phyloP scores from a whole-genome alignment of 1,284 basidiomycete genomes.

The Trichosporon sp. region DNA sequence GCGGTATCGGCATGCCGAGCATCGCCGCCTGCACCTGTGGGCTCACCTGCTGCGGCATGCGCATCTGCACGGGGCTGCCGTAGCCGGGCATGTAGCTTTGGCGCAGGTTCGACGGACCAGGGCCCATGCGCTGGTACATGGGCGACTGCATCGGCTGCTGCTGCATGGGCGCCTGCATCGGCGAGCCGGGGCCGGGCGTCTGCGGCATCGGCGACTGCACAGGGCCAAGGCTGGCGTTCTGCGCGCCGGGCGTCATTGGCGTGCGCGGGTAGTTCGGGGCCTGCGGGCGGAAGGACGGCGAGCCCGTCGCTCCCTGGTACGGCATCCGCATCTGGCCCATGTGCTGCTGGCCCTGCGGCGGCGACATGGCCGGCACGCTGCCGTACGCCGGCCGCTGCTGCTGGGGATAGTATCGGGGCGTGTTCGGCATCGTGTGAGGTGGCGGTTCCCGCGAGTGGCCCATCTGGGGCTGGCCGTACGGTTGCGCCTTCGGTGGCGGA shows the following conservation, averaged over 20 bases:
- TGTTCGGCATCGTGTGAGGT: conserved; percentile 16
- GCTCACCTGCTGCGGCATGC: conserved; percentile 6
- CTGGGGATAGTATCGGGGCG: conserved; percentile 6
- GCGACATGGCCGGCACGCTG: background rate
- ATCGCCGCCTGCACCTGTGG: conserved; percentile 2
- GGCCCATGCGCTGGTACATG: background rate
- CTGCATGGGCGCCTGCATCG: background rate
- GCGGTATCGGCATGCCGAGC: conserved; percentile 4
- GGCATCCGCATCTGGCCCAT: background rate
- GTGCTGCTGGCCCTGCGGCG: conserved; percentile 7
- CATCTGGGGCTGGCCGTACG: conserved; percentile 10
- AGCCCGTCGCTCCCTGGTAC: background rate
- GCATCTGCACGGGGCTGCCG: conserved; percentile 6
- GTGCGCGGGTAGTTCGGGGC: background rate
- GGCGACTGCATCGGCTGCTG: background rate
- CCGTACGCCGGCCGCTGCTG: background rate
- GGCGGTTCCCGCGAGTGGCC: conserved; percentile 17
- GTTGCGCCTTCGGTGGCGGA: conserved; percentile 10
- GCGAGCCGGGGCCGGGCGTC: background rate
- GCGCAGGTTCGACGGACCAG: conserved; percentile 16
- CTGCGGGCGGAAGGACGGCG: background rate
- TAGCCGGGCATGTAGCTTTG: conserved; percentile 9
- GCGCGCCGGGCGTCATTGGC: background rate
- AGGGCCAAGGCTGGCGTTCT: background rate
- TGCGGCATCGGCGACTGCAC: background rate